Evolutionary conservation across 2,329 filamentous ascomycete species (phyloP), one percentile per base, ranked within the genome.

Genomic region (Cladophialophora psammophila): DNA sequence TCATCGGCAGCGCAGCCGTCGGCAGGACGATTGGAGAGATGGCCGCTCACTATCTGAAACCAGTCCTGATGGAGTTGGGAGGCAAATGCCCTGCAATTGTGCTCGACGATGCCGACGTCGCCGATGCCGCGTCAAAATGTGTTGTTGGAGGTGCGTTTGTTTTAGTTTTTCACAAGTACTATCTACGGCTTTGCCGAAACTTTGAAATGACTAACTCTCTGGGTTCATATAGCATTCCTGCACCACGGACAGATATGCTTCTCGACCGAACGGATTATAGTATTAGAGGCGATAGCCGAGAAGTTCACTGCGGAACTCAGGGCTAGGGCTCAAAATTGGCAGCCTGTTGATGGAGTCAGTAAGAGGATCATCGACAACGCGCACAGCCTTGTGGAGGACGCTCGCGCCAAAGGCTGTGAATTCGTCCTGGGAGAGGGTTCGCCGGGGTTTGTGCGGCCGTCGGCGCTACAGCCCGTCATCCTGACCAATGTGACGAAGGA

Each of bases 21-120:
- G 91, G 91, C 3, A 85, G 87, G 42, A 88, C 92, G 74, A 87
- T 96, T 65, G 90, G 87, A 9, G 82, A 84, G n/a, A 83, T 87
- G 7, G 90, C 90, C 0, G 92, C 90, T 20, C 86, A 90, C 75
- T 80, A 90, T 72, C 82, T 96, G 90, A 96, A 96, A 80, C 93
- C 93, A 75, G 89, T 95, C 56, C 96, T 93, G 31, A 93, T 96
- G 91, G 93, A 96, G 80, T 85, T 96, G 0, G 93, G 93, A 64
- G 93, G 93, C 60, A 96, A 96, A 81, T 92, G 89, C 67, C 91
- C 93, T 0, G 83, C 93, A 42, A 83, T 97, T 59, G 84, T 96
- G 45, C 87, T 96, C 0, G 91, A 91, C 0, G 93, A 95, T 74
- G 91, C 91, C 18, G 87, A 92, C 58, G 79, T 94, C 15, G 88